Base-by-base conservation (phyloP, 257 asterid species). In the Parsonsia alboflavescens region DNA sequence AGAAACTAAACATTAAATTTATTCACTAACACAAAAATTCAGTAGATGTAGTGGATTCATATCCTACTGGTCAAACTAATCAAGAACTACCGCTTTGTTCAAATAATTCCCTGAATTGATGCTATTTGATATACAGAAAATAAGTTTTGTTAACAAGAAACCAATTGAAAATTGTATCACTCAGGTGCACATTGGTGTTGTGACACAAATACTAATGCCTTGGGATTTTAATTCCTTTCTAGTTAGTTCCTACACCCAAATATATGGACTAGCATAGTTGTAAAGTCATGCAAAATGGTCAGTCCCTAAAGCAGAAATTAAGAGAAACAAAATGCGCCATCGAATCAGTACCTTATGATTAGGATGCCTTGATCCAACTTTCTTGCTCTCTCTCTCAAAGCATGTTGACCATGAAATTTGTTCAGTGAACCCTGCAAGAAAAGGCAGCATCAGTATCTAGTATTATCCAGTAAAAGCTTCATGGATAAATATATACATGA, bases 351-450 rank as follows among this genome's bases (percentile, higher is more conserved):
- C 99, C 99, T 92, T 86, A 95, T 92, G 39, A 90, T 84, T 85
- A 92, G 86, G 86, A 95, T 92, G 85, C 99, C 98, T 77, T 95
- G 98, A 77, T 92, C 98, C 77, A 95, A 83, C 83, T 95, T 92
- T 71, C 88, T 87, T 80, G 99, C 99, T 75, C 99, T 83, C 86
- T 95, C 98, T 83, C 98, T 83, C 87, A 90, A 79, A 75, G 98
- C 98, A 89, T 90, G 99, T 72, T 92, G 98, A 24, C 99, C 99
- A 71, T 92, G 82, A 77, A 90, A 95, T 83, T 90, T 92, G 98
- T 92, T 95, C 86, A 95, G 77, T 12, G 92, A 88, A 76, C 98
- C 99, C 99, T 92, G 86, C 28, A 77, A 78, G 46, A 67, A 64
- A 69, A 75, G 63, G 59, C 10, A 80, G 41, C n/a, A 49, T 57